These are phyloP conservation scores for Avena insularis DNA, from an alignment of 176 grass and related monocot species.

Conservation along the genomic window DNA sequence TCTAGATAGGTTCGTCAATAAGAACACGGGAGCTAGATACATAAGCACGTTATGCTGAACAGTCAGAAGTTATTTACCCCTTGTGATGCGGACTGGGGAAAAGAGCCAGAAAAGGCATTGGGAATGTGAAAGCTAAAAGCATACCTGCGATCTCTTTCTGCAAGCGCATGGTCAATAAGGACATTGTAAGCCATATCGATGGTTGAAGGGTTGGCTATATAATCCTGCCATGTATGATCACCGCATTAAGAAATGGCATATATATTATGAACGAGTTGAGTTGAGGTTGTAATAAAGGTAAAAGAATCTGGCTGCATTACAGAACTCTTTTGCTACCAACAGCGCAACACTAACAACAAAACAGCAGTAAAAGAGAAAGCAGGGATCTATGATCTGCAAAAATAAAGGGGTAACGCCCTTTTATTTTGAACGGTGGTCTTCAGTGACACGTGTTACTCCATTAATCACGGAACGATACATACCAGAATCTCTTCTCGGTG, in stretches of 20 bases:
- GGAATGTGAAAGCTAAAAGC: conserved; percentile 36
- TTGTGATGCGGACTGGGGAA: background rate
- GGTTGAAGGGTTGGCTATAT: conserved; percentile 82
- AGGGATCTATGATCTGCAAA: background rate
- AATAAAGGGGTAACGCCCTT: background rate
- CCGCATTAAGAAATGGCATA: conserved; percentile 37
- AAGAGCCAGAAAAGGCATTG: conserved; percentile 25
- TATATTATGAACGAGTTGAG: conserved; percentile 2
- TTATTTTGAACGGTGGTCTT: background rate
- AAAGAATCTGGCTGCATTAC: conserved; percentile 20
- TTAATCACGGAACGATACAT: background rate
- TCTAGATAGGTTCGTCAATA: conserved; percentile 8
- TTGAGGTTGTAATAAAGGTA: conserved; percentile 14
- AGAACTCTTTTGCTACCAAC: conserved; percentile 20
- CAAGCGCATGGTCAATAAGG: conserved; percentile 93
- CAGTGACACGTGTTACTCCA: background rate
- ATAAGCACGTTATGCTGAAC: background rate
- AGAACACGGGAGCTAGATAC: background rate
- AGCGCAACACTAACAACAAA: conserved; percentile 9
- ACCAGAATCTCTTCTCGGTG: background rate
- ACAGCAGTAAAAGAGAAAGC: background rate
- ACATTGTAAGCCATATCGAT: conserved; percentile 95
- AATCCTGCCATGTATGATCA: conserved; percentile 84
- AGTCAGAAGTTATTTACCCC: conserved; percentile 22
- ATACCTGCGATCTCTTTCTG: conserved; percentile 97